These are phyloP conservation scores for Metschnikowia matae DNA, from an alignment of 805 yeast species.

Conservation along the genomic window DNA sequence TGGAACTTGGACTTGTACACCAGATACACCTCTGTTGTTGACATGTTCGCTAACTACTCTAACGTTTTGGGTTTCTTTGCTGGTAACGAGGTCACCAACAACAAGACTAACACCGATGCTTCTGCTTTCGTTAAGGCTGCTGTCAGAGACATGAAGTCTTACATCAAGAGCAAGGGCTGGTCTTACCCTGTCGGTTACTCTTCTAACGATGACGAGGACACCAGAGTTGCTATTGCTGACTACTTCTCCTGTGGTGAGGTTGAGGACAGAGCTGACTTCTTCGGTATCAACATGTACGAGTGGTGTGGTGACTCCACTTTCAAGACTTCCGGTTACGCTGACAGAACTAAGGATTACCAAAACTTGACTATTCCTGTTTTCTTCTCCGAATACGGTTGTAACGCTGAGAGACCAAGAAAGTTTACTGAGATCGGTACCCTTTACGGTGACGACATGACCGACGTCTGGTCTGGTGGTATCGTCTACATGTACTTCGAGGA, in stretches of 20 bases:
- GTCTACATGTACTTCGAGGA: slow-evolving; percentile 90
- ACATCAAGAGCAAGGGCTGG: slow-evolving; percentile 52
- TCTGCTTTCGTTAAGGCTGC: slow-evolving; percentile 97
- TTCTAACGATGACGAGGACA: slow-evolving; percentile 80
- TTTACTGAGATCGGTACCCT: slow-evolving; percentile 72
- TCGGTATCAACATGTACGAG: slow-evolving; percentile 83
- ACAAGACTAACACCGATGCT: slow-evolving; percentile 75
- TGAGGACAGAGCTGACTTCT: slow-evolving; percentile 67
- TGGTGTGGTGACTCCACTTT: slow-evolving; percentile 75
- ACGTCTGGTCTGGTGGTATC: slow-evolving; percentile 92
- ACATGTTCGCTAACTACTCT: slow-evolving; percentile 68
- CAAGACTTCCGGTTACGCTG: slow-evolving; percentile 60
- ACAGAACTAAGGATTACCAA: slow-evolving; percentile 65
- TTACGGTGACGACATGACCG: slow-evolving; percentile 69
- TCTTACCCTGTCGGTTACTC: slow-evolving; percentile 92
- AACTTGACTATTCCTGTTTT: slow-evolving; percentile 76
- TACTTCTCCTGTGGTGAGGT: slow-evolving; percentile 79
- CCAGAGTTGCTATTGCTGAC: slow-evolving; percentile 74
- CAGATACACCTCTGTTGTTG: slow-evolving; percentile 81
- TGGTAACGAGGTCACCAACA: slow-evolving; percentile 94
- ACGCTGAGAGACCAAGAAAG: slow-evolving; percentile 64
- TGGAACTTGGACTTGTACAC: slow-evolving; percentile 72
- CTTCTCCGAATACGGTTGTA: slow-evolving; percentile 90
- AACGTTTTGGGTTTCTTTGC: slow-evolving; percentile 94
- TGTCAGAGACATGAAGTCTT: slow-evolving; percentile 78